Base-by-base conservation (phyloP, 352 stramenopile genomes). In the Phytopythium delawarense region DNA sequence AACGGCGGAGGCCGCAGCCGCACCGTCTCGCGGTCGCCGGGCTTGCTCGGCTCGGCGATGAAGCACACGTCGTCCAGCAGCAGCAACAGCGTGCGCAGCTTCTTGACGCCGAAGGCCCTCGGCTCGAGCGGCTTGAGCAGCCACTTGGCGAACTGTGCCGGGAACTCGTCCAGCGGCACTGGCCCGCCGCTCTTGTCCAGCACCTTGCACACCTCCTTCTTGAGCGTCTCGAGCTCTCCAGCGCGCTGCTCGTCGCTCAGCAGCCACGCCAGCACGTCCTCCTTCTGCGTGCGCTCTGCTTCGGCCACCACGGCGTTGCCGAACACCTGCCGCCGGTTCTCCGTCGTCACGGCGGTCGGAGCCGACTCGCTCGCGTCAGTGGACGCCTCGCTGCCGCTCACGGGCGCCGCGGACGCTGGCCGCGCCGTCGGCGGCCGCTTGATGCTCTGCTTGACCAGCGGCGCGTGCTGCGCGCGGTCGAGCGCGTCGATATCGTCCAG, bases 141-240 rank as follows among this genome's bases (percentile, higher is more conserved):
- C 44, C 84, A 70, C 49, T 76, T 69, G 59, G 89, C 78, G 56
- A 81, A 92, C 20, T 63, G 65, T 2, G 37, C 35, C 0, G 78
- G 72, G 39, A 94, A 91, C 3, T 81, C 68, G 16, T 66, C 65
- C 23, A 92, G 45, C 15, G 77, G 59, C 48, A 91, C 65, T 16
- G 54, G 54, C 66, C 66, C 66, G 20, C 74, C 78, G 48, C 74
- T 75, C 5, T 76, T 72, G 39, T 88, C 83, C 46, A 94, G 69
- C 28, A 92, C 81, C 60, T 92, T 92, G 60, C 63, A 64, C 15
- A 92, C 72, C 58, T 92, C 84, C 34, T 90, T 85, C 57, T 89
- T 88, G 40, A 94, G 61, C 7, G 84, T 57, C 30, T 64, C 75
- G 57, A 91, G 84, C 57, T 87, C 81, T 5, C 75, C 58, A 1